Evolutionary conservation across 345 rosid species (phyloP).

Genomic region (Lumnitzera littorea): DNA sequence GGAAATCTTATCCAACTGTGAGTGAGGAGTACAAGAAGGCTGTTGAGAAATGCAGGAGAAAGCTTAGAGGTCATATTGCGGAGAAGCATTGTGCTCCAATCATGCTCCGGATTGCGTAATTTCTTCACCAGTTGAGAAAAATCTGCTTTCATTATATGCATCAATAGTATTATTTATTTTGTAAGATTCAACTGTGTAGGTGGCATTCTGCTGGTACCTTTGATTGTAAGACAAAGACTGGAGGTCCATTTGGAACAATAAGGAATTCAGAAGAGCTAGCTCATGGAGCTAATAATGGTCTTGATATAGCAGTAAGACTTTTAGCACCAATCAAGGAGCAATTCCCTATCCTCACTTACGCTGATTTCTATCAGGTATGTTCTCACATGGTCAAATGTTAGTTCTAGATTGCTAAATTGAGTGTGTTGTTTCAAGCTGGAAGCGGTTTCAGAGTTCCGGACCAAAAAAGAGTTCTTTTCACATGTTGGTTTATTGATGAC

Average conservation of each 20-base stretch:
- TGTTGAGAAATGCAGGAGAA: slow-evolving; percentile 69
- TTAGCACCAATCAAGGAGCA: slow-evolving; percentile 80
- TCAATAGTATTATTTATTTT: neutral
- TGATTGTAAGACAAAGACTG: slow-evolving; percentile 70
- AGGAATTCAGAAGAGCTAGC: slow-evolving; percentile 52
- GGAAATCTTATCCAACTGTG: slow-evolving; percentile 75
- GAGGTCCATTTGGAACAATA: slow-evolving; percentile 96
- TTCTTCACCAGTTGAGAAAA: neutral
- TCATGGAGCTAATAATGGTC: slow-evolving; percentile 82
- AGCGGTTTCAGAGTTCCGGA: no score
- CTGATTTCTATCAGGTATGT: slow-evolving; percentile 78
- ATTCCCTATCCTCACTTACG: slow-evolving; percentile 59
- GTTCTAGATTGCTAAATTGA: neutral
- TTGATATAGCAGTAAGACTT: slow-evolving; percentile 77
- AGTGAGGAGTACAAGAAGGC: slow-evolving; percentile 76
- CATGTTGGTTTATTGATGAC: neutral
- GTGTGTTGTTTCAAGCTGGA: neutral
- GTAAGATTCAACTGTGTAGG: slow-evolving; percentile 20
- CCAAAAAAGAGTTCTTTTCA: neutral
- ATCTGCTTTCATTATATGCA: neutral
- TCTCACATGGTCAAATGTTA: neutral
- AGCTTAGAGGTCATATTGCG: slow-evolving; percentile 80
- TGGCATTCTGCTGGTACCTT: slow-evolving; percentile 99
- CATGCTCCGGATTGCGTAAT: slow-evolving; percentile 92
- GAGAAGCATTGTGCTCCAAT: slow-evolving; percentile 91